These are phyloP conservation scores for Brassica nigra DNA, from an alignment of 345 rosid species.

Conservation along the genomic window DNA sequence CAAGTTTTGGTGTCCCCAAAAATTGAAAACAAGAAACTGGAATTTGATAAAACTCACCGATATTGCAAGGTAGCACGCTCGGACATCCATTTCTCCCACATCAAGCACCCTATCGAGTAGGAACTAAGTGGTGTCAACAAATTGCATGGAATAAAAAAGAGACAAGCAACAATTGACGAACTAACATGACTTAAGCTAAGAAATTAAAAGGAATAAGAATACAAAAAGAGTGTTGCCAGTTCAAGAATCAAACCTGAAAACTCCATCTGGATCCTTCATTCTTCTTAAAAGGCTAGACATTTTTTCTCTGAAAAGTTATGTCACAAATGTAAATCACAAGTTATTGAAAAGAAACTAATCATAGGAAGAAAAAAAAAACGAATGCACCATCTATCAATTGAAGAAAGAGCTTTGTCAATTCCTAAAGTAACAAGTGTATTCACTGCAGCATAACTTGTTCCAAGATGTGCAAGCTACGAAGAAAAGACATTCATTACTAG, in stretches of 20 bases:
- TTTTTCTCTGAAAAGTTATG: conserved; percentile 56
- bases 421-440: conserved; percentile 90
- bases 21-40: neutral
- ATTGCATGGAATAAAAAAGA: neutral
- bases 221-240: neutral
- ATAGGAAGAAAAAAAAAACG: neutral
- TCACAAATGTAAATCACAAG: conserved; percentile 36
- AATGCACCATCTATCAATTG: conserved; percentile 70
- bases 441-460: conserved; percentile 94
- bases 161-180: neutral
- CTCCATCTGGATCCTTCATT: conserved; percentile 81
- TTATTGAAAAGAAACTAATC: conserved; percentile 7
- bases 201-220: neutral
- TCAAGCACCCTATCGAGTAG: conserved; percentile 79
- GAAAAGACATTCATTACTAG: conserved; percentile 24
- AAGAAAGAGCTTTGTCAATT: conserved; percentile 62
- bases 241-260: conserved; percentile 62
- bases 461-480: conserved; percentile 90
- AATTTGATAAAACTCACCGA: conserved; percentile 54
- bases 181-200: conserved; percentile 19
- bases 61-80: conserved; percentile 95
- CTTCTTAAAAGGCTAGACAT: conserved; percentile 55
- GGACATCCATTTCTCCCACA: conserved; percentile 89
- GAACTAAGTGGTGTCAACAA: neutral
- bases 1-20: neutral